Base-by-base conservation (phyloP, 164 flowering plant genomes). In the Paratinospora sagittata region DNA sequence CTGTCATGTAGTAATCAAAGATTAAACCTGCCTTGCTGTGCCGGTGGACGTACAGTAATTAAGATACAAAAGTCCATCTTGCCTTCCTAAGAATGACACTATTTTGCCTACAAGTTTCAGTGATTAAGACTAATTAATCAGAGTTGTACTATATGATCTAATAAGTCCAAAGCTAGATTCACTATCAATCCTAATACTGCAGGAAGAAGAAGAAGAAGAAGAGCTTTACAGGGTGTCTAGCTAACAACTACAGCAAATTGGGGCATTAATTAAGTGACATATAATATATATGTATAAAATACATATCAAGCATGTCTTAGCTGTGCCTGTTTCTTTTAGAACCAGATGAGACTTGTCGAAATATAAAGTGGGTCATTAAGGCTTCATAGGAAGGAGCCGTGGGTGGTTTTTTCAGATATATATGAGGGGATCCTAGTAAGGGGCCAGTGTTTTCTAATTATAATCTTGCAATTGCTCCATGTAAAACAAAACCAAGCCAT, bases 401-500 rank as follows among this genome's bases (percentile, higher is more conserved):
- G 16, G 37, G 7, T 65, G 49, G 68, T 65, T 65, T 30, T 36
- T n/a, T 8, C 27, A 65, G 41, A 43, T 64, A 16, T 17, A 14
- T 17, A 37, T 45, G 34, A 67, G 49, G 49, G 52, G 34, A 67
- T 45, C 70, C 45, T 19, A 41, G 27, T 66, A 3, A 39, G 68
- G 68, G 55, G 24, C 67, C 45, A 33, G 21, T 65, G 37, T 26
- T 62, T 24, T 24, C 27, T 37, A 66, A 65, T 37, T 36, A 37
- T 65, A 3, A 41, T 45, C 30, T n/a, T 37, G 45, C 33, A 67
- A 67, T 17, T 61, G 34, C 30, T 24, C 70, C 57, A 43, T 26
- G 27, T 68, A 49, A 68, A 68, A 68, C 60, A 68, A 68, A 68
- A 68, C 61, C 43, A 69, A 30, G 41, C 45, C 45, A 69, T 55